Conservation (phyloP, 2,329 filamentous ascomycete genomes). For the Pleomassaria siparia region DNA sequence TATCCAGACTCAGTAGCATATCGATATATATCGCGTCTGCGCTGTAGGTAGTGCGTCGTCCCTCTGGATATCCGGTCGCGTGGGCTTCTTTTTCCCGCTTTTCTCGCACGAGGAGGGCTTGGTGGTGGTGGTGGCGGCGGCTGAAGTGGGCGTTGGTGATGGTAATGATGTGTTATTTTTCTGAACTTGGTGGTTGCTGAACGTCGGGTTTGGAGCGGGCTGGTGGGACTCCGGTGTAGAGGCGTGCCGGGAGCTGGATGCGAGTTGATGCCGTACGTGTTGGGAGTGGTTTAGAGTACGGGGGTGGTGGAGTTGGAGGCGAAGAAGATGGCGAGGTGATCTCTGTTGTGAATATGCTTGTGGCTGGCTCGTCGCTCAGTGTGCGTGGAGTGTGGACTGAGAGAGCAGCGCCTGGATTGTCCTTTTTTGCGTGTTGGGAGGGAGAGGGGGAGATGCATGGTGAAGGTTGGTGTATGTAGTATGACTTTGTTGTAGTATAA, state of each 20-base stretch:
- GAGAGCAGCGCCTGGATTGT: neutral
- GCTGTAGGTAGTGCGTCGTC: constrained; percentile 30
- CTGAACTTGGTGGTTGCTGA: neutral
- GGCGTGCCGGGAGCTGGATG: constrained; percentile 15
- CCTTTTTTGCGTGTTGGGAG: neutral
- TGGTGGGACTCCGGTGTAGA: neutral
- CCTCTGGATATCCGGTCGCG: constrained; percentile 23
- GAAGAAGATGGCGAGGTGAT: neutral
- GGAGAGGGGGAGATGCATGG: neutral
- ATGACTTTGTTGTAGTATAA: no score
- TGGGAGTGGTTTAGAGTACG: constrained; percentile 8
- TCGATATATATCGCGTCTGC: constrained; percentile 32
- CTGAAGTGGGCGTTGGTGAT: constrained; percentile 9
- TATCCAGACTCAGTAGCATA: constrained; percentile 53
- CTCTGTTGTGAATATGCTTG: neutral
- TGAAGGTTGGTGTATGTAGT: neutral
- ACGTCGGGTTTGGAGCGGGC: neutral
- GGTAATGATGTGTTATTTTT: neutral
- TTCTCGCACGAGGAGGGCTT: neutral
- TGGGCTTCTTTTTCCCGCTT: constrained; percentile 6
- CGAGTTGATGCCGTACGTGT: constrained; percentile 21
- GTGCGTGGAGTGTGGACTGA: constrained; percentile 1
- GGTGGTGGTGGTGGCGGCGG: constrained; percentile 1
- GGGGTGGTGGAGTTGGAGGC: neutral
- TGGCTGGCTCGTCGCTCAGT: neutral